Base-by-base conservation (phyloP, 176 grass and related monocot genomes). In the Coix lacrymajobi region DNA sequence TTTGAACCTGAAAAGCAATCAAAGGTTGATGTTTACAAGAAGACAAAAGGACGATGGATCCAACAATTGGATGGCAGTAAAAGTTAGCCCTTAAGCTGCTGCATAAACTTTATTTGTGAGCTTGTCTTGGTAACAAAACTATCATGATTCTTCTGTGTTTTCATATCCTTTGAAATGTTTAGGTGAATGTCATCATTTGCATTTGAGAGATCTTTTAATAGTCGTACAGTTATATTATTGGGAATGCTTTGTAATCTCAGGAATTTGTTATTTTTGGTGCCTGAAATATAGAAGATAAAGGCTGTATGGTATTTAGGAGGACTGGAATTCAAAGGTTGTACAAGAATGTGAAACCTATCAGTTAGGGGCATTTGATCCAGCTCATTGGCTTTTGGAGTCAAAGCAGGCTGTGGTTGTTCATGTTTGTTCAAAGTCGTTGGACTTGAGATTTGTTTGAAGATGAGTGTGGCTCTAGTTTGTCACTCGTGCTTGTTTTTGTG, bases 1-100 rank as follows among this genome's bases (percentile, higher is more conserved):
- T 71, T 76, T 98, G 75, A 95, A 95, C 74, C 83, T 98, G 74
- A 93, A 90, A 89, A 95, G 76, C 80, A 98, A 93, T 69, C 87
- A 95, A 46, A 93, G 91, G 70, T 66, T 95, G 79, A 67, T 89
- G 43, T 98, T 95, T 80, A 95, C 34, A 70, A 93, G 83, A 67
- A 81, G 48, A 58, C 54, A 44, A 28, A 88, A 83, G 25, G 89
- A 7, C 14, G 79, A 90, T 10, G 76, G 85, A 11, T 80, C 30
- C 58, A 76, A 83, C 25, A 33, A 76, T 82, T 98, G 92, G 96
- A 83, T 84, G 43, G 73, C 81, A 25, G 73, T 85, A 62, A 91
- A 80, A 69, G 76, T 92, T 62, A 94, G 85, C 57, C 94, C 90
- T 16, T 85, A 83, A 71, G 28, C 40, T 41, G 37, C 66, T 15